A percentile compares a stretch with the other conserved stretches of the same genome.
Conservation (phyloP, 805 yeast genomes). For the Kluyveromyces starmeri region DNA sequence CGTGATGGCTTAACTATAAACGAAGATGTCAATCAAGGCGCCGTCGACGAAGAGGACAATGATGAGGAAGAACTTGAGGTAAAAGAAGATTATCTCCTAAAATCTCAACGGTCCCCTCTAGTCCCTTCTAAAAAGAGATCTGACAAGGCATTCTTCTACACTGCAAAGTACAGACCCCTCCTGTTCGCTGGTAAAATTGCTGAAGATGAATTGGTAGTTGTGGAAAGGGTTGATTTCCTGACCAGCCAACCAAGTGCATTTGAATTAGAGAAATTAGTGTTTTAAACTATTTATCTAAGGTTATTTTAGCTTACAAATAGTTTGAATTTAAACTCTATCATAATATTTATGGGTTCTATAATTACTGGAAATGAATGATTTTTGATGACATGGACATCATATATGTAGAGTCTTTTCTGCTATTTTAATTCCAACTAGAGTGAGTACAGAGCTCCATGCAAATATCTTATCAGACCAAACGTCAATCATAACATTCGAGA, state of each 20-base stretch:
- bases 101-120: slow-evolving; percentile 13
- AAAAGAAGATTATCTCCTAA: slow-evolving; percentile 7
- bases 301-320: no score
- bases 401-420: slow-evolving; percentile 18
- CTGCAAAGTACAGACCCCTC: slow-evolving; percentile 67
- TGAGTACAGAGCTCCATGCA: slow-evolving; percentile 25
- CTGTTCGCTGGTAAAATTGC: slow-evolving; percentile 51
- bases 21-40: slow-evolving; percentile 22
- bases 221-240: slow-evolving; percentile 65
- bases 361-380: no score
- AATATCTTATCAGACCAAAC: slow-evolving; percentile 35
- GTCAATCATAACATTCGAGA: slow-evolving; percentile 27
- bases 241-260: slow-evolving; percentile 52
- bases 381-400: not conserved
- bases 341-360: no score
- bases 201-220: slow-evolving; percentile 51
- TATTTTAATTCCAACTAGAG: slow-evolving; percentile 22
- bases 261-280: slow-evolving; percentile 29
- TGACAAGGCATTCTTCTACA: slow-evolving; percentile 57
- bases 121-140: slow-evolving; percentile 22
- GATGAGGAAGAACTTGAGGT: slow-evolving; percentile 21
- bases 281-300: slow-evolving; percentile 1
- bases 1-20: slow-evolving; percentile 35
- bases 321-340: no score
- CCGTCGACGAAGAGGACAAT: slow-evolving; percentile 28